Evolutionary conservation across 23 red algal genomes (phyloP).

Genomic region (Agarophyton chilense): DNA sequence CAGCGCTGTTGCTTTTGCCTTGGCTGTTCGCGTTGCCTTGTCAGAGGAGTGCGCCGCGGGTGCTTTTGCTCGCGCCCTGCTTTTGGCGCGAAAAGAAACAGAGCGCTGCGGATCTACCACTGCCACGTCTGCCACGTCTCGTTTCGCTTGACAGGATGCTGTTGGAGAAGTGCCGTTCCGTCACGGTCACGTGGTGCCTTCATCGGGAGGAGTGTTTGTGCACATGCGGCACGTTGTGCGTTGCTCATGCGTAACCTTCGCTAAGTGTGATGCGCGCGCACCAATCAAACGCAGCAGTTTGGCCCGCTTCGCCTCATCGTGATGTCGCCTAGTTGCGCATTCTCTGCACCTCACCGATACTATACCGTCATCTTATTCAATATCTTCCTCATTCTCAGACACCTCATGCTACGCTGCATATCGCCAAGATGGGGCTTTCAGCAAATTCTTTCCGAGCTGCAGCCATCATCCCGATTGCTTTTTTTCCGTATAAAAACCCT

Average conservation of each 20-base stretch:
- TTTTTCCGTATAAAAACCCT: background rate
- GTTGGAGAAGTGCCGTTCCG: background rate
- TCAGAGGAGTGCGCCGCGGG: too few relatives aligned
- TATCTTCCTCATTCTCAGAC: too few relatives aligned
- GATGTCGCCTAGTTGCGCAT: background rate
- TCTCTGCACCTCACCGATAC: background rate
- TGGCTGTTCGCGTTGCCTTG: too few relatives aligned
- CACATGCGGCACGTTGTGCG: too few relatives aligned
- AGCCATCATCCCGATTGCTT: background rate
- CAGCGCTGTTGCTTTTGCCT: background rate
- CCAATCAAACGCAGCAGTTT: too few relatives aligned
- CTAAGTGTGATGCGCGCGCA: too few relatives aligned
- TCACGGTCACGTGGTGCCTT: background rate
- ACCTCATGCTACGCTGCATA: background rate
- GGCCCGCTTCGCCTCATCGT: too few relatives aligned
- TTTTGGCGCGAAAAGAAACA: constrained; percentile 8
- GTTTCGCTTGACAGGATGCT: background rate
- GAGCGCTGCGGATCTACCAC: background rate
- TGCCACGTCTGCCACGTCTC: background rate
- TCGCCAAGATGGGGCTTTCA: background rate
- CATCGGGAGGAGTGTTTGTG: too few relatives aligned
- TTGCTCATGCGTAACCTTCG: too few relatives aligned
- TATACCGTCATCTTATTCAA: background rate
- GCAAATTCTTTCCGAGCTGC: background rate
- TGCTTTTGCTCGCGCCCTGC: background rate